Base-by-base conservation (phyloP, 495 filamentous ascomycete species). In the Podospora anserina region DNA sequence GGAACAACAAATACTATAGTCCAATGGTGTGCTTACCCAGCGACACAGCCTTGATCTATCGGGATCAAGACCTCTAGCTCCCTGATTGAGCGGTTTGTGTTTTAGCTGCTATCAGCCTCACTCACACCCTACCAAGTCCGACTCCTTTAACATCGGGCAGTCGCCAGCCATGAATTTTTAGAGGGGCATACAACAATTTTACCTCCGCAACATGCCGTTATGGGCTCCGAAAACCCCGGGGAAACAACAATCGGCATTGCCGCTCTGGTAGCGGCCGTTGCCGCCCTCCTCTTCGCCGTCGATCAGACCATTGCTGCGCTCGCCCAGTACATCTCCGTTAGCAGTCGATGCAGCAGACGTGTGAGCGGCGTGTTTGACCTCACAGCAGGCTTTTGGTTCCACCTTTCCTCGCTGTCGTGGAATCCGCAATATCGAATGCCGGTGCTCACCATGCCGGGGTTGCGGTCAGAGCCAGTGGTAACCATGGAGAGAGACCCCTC, bases 381-480 rank as follows among this genome's bases (percentile, higher is more conserved):
- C 61, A 63, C 61, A 9, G 61, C 61, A 28, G 61, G 61, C 4
- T 64, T 64, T 26, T 53, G 61, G 61, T 27, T 49, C 16, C 61
- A 64, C 26, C 34, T 64, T 4, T 64, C 32, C 1, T 64, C 61
- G 7, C 61, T 64, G n/a, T 64, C 61, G 27, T 64, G 61, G 28
- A 53, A 30, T 16, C 61, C 61, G 16, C 61, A 64, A 23, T 64
- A 63, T 30, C 61, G 28, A 13, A 63, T 63, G 61, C 6, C 61
- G 16, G 61, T 63, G 27, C 61, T 63, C 30, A 34, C 28, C 27
- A 32, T 63, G 27, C 61, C 61, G 28, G 61, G 61, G 11, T 19
- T 63, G 15, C 61, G 61, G 23, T 30, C 30, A 0, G 61, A 39
- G 39, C 2, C 16, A n/a, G 32, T 27, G 16, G 61, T 30, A 1